Base-by-base conservation (phyloP, 2,329 filamentous ascomycete genomes). In the Emergomyces orientalis region DNA sequence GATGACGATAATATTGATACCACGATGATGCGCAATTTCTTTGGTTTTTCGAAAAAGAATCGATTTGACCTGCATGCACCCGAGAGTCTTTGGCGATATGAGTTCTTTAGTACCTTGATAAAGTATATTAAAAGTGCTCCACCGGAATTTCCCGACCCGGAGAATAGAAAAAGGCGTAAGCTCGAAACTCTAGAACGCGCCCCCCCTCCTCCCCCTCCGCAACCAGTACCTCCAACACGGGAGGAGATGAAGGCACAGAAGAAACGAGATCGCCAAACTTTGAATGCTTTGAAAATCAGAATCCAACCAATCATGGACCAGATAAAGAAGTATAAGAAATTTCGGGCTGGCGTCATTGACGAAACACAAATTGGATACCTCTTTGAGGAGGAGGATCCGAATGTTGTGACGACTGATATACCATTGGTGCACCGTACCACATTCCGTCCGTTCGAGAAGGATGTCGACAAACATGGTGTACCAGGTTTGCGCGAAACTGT, bases 301-400 rank as follows among this genome's bases (percentile, higher is more conserved):
- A 86, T 99, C 62, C 92, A 97, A 74, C 91, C 90, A 1, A 90
- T 97, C 68, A 97, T 99, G 91, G 93, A 99, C 68, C 91, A 97
- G 76, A 90, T 99, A 72, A 94, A 96, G 74, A 91, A 89, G 72
- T 96, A 96, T 77, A 90, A 88, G 72, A 91, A 91, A 68, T 97
- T 97, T 77, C 84, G 91, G 65, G 86, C 86, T 62, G 88, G 90
- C 0, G 85, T 90, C 51, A 88, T 99, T 65, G 85, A 90, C 1
- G 86, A 90, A 60, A 75, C 77, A 13, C 83, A 87, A 66, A 91
- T 95, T 64, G 82, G 86, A 25, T 96, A 97, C 73, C 80, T 97
- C 1, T 90, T 90, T 70, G 86, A 91, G 34, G 93, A 97, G 73
- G 83, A 87, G 45, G 87, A 96, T 67, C 90, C 91, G 11, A 85